Base-by-base conservation (phyloP, 352 stramenopile genomes). In the Plasmopara muralis region DNA sequence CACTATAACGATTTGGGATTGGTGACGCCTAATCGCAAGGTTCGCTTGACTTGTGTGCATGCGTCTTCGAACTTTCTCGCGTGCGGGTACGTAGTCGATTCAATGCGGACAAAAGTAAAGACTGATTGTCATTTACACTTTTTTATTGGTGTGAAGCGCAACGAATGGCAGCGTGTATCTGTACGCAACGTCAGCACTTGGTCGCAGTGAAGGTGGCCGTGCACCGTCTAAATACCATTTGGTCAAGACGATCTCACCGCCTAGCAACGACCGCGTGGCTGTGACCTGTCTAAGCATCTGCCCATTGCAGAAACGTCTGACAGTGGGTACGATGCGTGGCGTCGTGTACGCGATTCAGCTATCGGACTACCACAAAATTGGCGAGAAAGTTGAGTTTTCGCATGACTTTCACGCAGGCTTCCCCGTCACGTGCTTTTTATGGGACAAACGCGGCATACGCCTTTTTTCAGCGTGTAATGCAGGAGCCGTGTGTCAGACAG, bases 311-410 rank as follows among this genome's bases (percentile, higher is more conserved):
- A 88, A 90, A 44, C 72, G 79, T 10, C 69, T 94, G 12, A 78
- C 91, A 1, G 78, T 94, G 10, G 84, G 84, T 20, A 93, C 78
- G 35, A 80, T 78, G 53, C 77, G 75, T 4, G 84, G 82, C 14
- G 68, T 89, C 31, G 79, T 94, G 31, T 92, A 94, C 60, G 82
- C 74, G 0, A 68, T 93, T 1, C 78, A 88, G 48, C 69, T 94
- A 9, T 71, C 72, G 5, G 84, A 94, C 56, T 90, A 91, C 65
- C 80, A 90, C 64, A 87, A 86, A 54, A 89, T 94, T 40, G 84
- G 84, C 39, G 84, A 93, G 56, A 89, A 89, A 56, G 70, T 92
- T 42, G 84, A 92, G 67, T 94, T 94, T 60, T 85, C 77, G 44
- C 83, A 94, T 50, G 77, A 91, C 44, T 90, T 94, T 59, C 83